Evolutionary conservation across 202 grass and related monocot genomes (phyloP).

Genomic region (Sporobolus alterniflorus): DNA sequence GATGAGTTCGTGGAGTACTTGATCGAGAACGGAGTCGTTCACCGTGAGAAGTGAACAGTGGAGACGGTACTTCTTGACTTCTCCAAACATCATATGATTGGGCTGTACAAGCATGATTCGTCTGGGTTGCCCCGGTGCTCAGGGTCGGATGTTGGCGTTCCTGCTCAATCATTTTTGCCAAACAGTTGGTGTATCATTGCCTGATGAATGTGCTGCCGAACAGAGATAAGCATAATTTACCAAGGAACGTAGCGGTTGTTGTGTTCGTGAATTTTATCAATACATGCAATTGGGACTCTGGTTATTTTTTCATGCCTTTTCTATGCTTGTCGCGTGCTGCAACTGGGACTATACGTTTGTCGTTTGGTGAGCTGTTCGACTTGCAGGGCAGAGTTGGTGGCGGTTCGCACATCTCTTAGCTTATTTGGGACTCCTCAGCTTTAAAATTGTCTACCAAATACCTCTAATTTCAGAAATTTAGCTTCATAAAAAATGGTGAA

Average conservation of each 20-base stretch:
- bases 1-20: slow-evolving; percentile 99
- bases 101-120: slow-evolving; percentile 44
- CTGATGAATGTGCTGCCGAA: slow-evolving; percentile 34
- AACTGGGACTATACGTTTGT: too few species aligned
- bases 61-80: background rate
- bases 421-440: too few species aligned
- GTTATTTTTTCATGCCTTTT: background rate
- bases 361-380: too few species aligned
- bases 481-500: too few species aligned
- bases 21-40: slow-evolving; percentile 77
- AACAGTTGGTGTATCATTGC: slow-evolving; percentile 26
- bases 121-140: slow-evolving; percentile 18
- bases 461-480: too few species aligned
- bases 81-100: slow-evolving; percentile 47
- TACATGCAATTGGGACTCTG: slow-evolving; percentile 16
- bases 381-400: too few species aligned
- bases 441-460: too few species aligned
- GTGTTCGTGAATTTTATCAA: background rate
- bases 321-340: too few species aligned
- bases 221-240: slow-evolving; percentile 11
- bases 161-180: slow-evolving; percentile 25
- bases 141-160: slow-evolving; percentile 18
- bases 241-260: slow-evolving; percentile 13
- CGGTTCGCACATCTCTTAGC: too few species aligned
- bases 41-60: slow-evolving; percentile 47